Evolutionary conservation across 805 yeast species (phyloP).

Genomic region (fission yeast (Schizosaccharomyces pombe)): DNA sequence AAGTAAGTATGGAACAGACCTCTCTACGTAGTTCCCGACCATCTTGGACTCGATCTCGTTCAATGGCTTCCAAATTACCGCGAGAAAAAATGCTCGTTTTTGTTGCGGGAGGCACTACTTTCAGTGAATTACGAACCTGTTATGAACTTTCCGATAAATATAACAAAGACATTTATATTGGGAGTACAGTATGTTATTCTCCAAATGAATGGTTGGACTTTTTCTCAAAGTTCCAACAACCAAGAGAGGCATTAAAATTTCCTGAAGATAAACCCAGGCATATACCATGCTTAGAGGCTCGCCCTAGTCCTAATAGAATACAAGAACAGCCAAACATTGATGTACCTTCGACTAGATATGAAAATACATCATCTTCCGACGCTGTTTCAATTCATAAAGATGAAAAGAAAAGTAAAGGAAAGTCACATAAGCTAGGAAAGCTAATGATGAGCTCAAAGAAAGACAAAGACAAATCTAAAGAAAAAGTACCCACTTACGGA

Average conservation of each 20-base stretch:
- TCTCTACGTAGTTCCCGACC: conserved; percentile 3
- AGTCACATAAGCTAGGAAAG: neutral
- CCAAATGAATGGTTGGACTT: conserved; percentile 7
- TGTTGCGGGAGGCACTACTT: conserved; percentile 75
- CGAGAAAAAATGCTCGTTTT: conserved; percentile 54
- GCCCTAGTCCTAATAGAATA: neutral
- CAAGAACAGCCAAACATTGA: neutral
- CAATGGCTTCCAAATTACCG: conserved; percentile 10
- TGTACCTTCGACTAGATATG: neutral
- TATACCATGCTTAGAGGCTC: neutral
- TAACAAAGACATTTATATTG: conserved; percentile 56
- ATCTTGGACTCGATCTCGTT: conserved; percentile 5
- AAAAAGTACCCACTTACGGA: neutral
- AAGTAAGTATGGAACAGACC: conserved; percentile 8
- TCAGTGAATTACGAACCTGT: conserved; percentile 53
- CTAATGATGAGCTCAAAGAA: neutral
- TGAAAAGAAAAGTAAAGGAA: neutral
- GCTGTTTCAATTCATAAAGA: conserved; percentile 4
- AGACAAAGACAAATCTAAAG: neutral
- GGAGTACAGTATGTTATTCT: conserved; percentile 28
- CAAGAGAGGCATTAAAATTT: conserved; percentile 8
- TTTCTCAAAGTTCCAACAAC: conserved; percentile 7
- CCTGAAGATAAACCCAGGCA: conserved; percentile 6
- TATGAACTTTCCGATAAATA: conserved; percentile 40
- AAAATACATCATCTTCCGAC: neutral